phyloP scores from a whole-genome alignment of 2,329 filamentous ascomycete species.

The Gliomastix tumulicola region DNA sequence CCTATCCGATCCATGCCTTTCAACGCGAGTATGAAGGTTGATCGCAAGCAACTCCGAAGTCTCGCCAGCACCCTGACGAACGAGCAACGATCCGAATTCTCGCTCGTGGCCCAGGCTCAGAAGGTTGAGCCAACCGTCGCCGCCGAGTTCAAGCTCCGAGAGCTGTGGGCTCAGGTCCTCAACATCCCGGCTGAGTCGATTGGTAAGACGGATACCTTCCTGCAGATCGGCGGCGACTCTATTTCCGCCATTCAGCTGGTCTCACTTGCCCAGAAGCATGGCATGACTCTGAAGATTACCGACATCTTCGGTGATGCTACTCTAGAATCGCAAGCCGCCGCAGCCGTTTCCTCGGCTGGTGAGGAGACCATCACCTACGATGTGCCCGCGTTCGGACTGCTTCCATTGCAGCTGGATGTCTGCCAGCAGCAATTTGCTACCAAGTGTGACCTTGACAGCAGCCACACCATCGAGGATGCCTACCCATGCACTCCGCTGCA shows the following conservation, averaged over 20 bases:
- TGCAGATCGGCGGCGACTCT: constrained; percentile 9
- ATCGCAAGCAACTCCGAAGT: no score
- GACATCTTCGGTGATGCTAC: constrained; percentile 5
- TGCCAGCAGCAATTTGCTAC: no score
- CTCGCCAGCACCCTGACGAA: no score
- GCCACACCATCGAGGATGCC: constrained; percentile 36
- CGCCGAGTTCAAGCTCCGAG: constrained; percentile 15
- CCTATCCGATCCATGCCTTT: constrained; percentile 5
- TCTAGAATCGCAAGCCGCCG: no score
- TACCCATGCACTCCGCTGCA: constrained; percentile 43
- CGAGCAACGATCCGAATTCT: no score
- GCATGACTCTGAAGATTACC: not conserved
- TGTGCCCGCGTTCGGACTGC: no score
- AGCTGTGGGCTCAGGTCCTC: constrained; percentile 7
- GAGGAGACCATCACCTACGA: no score
- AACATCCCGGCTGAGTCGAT: constrained; percentile 4
- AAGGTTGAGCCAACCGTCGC: constrained; percentile 7
- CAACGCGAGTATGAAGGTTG: constrained; percentile 6
- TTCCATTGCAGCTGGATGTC: no score
- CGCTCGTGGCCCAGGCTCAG: no score
- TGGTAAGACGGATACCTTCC: constrained; percentile 7
- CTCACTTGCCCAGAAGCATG: not conserved
- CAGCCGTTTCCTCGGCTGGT: no score
- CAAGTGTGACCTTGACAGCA: no score
- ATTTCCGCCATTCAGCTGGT: constrained; percentile 8